Conservation (phyloP, 768 basidiomycete species). For the Suillus paluster region DNA sequence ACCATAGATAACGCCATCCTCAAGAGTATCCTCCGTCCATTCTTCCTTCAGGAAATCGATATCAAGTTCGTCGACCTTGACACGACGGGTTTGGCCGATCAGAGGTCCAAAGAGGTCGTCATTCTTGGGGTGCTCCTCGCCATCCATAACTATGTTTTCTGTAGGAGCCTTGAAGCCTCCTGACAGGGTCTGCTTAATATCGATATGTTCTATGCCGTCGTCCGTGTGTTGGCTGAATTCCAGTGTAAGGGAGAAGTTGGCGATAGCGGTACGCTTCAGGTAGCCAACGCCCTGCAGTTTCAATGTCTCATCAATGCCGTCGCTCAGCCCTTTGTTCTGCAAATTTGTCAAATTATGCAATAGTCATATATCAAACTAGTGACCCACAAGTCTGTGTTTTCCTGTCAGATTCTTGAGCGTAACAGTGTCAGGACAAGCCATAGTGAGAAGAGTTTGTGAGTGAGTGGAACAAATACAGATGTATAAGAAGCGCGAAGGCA, state of each 20-base stretch:
- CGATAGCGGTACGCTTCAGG: conserved; percentile 64
- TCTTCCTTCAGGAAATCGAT: conserved; percentile 37
- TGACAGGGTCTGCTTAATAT: conserved; percentile 63
- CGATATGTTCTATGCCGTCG: conserved; percentile 62
- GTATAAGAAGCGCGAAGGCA: no score
- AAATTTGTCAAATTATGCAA: not conserved
- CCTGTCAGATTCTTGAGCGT: conserved; percentile 1
- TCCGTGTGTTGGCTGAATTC: conserved; percentile 62
- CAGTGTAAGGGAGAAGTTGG: conserved; percentile 57
- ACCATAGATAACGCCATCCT: conserved; percentile 34
- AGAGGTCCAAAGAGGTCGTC: conserved; percentile 63
- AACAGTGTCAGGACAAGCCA: not conserved
- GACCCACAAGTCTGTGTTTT: not conserved
- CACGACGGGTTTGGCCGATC: conserved; percentile 51
- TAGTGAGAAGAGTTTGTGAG: not conserved
- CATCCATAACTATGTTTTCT: conserved; percentile 56
- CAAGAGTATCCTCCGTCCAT: conserved; percentile 37
- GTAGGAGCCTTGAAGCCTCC: conserved; percentile 58
- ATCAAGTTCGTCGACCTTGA: conserved; percentile 47
- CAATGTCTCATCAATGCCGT: conserved; percentile 60
- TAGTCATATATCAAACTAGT: not conserved
- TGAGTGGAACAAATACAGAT: no score
- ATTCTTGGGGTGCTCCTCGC: conserved; percentile 49
- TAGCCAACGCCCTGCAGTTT: conserved; percentile 67
- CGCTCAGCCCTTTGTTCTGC: conserved; percentile 67